Base-by-base conservation (phyloP, 306 rosid species). In the Cicer judaicum region DNA sequence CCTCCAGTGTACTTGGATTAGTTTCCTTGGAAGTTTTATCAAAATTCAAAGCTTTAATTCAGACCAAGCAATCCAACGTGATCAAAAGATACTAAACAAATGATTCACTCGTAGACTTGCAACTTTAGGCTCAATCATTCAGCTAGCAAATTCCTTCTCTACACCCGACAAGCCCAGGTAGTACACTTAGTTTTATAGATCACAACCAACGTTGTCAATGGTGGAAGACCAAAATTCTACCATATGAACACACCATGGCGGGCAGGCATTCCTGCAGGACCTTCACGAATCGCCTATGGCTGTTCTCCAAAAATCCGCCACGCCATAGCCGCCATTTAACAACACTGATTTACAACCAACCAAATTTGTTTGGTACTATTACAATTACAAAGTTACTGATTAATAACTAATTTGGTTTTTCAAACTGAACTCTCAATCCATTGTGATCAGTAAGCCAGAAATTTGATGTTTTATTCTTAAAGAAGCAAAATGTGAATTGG, bases 401-500 rank as follows among this genome's bases (percentile, higher is more conserved):
- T 44, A 16, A 11, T 56, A 24, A 48, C 43, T 39, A 64, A 49
- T 53, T 50, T 54, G 46, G 56, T n/a, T 21, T 42, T 68, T 56
- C 55, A 54, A 11, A 34, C 15, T 44, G 64, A 72, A 13, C 21
- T 34, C 62, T 64, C 29, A 41, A 76, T 66, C 57, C 73, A 42
- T 13, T n/a, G 11, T 67, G 68, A 48, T 44, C 56, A 47, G 48
- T 64, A 41, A 11, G 49, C 66, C 39, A 61, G 46, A 61, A 60
- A 40, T 24, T 70, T 41, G 59, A 70, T 15, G 34, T 24, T 21
- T 2, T 46, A 46, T 69, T 39, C 54, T 39, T 34, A 21, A n/a
- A 52, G 76, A 60, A 69, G 62, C 80, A 77, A 77, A 54, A 67
- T 67, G 68, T 43, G 40, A 67, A 56, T 24, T 55, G 52, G 13